Base-by-base conservation (phyloP, 2,329 filamentous ascomycete genomes). In the Fusarium hainanense region DNA sequence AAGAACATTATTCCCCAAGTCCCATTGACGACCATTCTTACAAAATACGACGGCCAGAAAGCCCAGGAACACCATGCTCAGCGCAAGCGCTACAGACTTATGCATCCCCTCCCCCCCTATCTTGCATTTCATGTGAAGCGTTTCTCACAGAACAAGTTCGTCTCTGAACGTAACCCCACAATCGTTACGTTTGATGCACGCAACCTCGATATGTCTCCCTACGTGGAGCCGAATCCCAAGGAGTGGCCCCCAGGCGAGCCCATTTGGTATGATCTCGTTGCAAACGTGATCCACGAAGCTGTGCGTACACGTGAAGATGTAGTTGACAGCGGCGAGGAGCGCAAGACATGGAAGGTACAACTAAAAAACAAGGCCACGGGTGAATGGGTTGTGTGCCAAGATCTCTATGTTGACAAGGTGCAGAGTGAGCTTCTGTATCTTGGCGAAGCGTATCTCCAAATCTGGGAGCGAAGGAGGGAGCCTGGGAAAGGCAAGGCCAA, bases 1-100 rank as follows among this genome's bases (percentile, higher is more conserved):
- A 91, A 92, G 81, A 98, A 98, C 82, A 98, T 98, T 81, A 99
- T 99, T 78, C 96, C 96, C 2, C 93, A 96, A 77, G 91, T 94
- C 62, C 92, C 95, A 2, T 87, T 99, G 9, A 91, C 91, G 14
- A 89, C 89, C 14, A 91, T 99, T 68, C 85, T 99, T 27, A 87
- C 89, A 73, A 99, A 99, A 79, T 99, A 99, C 83, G 94, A 98
- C 79, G 96, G 96, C 70, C 82, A 92, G 44, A 90, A 88, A 41
- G 90, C 93, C 1, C 95, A 97, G 77, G 96, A 99, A 77, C 93
- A 95, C 76, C 88, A 95, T 73, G 92, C 94, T 55, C 92, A 95
- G 74, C 90, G 96, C 68, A 92, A 95, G 75, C 91, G 96, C 34
- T 98, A 98, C 81, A 90, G 95, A 18, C 86, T 99, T 7, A 83